Conservation (phyloP, 148 eudicot genomes). For the Pharnaceum exiguum region DNA sequence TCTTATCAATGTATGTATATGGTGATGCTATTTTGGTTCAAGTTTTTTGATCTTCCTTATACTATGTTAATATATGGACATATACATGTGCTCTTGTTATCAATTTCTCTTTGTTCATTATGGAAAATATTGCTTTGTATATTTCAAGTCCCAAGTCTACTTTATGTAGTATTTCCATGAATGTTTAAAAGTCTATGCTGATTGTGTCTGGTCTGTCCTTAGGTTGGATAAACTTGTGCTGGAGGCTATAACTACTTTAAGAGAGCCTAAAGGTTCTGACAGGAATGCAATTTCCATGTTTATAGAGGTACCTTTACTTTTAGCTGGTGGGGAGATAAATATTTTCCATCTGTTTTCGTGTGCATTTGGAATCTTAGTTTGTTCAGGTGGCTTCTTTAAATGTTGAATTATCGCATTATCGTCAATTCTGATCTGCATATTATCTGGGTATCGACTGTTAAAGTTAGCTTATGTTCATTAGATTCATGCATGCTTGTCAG, state of each 20-base stretch:
- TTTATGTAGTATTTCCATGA: not conserved
- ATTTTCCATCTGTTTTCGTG: not conserved
- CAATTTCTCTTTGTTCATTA: too few species aligned
- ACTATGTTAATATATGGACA: too few species aligned
- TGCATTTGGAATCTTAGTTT: not conserved
- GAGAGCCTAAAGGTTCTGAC: slow-evolving; percentile 73
- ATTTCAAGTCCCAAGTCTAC: too few species aligned
- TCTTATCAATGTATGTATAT: too few species aligned
- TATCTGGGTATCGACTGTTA: not conserved
- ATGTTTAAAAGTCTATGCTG: not conserved
- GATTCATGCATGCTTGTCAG: not conserved
- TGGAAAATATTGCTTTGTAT: too few species aligned
- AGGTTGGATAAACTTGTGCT: slow-evolving; percentile 69
- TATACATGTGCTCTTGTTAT: too few species aligned
- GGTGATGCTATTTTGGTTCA: too few species aligned
- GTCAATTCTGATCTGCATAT: not conserved
- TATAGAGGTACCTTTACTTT: slow-evolving; percentile 57
- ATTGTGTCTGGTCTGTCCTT: slow-evolving; percentile 12
- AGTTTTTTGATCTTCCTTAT: too few species aligned
- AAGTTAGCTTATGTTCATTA: not conserved
- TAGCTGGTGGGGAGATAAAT: not conserved
- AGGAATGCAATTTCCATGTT: slow-evolving; percentile 58
- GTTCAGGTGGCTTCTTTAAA: not conserved
- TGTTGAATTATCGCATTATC: not conserved
- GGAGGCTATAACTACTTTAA: slow-evolving; percentile 63